Evolutionary conservation across 169 alveolate genomes (phyloP).

Genomic region (Theileria sp.): DNA sequence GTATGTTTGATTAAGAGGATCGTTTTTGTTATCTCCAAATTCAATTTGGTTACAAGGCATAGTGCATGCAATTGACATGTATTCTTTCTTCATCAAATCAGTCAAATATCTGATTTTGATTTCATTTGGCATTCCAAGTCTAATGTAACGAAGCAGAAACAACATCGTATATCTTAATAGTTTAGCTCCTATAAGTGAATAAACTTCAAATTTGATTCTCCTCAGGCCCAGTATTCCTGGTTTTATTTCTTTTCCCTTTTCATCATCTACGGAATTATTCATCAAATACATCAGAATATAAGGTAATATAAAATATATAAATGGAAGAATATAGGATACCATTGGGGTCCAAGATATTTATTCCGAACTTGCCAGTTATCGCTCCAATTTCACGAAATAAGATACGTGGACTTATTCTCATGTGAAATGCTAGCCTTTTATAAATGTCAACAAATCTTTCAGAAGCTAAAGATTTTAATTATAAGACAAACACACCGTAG

Average conservation of each 20-base stretch:
- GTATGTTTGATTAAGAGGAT: slow-evolving; percentile 36
- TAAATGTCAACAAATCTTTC: slow-evolving; percentile 49
- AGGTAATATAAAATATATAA: background rate
- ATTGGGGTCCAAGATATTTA: slow-evolving; percentile 49
- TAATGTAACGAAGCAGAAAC: slow-evolving; percentile 47
- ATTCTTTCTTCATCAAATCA: slow-evolving; percentile 57
- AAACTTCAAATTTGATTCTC: slow-evolving; percentile 47
- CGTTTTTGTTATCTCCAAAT: slow-evolving; percentile 5
- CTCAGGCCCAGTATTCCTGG: slow-evolving; percentile 50
- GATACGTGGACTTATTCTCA: slow-evolving; percentile 51
- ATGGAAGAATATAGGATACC: slow-evolving; percentile 21
- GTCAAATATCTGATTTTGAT: slow-evolving; percentile 62
- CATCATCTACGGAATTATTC: slow-evolving; percentile 34
- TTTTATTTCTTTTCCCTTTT: slow-evolving; percentile 17
- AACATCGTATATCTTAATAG: slow-evolving; percentile 52
- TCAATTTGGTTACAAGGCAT: slow-evolving; percentile 48
- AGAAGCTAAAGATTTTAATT: slow-evolving; percentile 23
- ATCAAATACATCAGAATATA: background rate
- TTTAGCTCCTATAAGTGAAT: slow-evolving; percentile 47
- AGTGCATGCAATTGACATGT: slow-evolving; percentile 53
- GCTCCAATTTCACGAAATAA: slow-evolving; percentile 64
- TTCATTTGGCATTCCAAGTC: slow-evolving; percentile 72
- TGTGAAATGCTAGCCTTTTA: slow-evolving; percentile 60
- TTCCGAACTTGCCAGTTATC: slow-evolving; percentile 56
- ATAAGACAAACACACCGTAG: slow-evolving; percentile 33